Conservation (phyloP, 306 rosid genomes). For the Prunus kanzakura region DNA sequence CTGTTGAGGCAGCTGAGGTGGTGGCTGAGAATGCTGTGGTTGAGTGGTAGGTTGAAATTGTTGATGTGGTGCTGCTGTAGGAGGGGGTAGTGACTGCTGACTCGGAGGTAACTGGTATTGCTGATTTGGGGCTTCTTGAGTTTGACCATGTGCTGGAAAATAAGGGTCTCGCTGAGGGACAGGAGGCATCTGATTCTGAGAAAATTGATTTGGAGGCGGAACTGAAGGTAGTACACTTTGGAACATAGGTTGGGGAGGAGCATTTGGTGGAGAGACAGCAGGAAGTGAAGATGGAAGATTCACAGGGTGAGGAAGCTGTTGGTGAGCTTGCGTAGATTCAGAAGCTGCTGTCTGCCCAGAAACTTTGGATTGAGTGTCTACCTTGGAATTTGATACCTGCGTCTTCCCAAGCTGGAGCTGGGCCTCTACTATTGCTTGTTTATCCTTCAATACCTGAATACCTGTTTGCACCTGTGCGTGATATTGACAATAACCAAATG, state of each 20-base stretch:
- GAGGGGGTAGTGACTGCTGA: slow-evolving; percentile 52
- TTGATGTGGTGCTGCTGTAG: slow-evolving; percentile 48
- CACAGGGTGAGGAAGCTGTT: slow-evolving; percentile 42
- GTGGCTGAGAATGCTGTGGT: slow-evolving; percentile 59
- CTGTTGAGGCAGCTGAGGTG: slow-evolving; percentile 53
- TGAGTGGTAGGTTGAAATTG: slow-evolving; percentile 59
- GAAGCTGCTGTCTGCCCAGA: slow-evolving; percentile 49
- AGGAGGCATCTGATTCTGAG: slow-evolving; percentile 59
- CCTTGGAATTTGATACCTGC: slow-evolving; percentile 39
- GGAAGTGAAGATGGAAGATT: slow-evolving; percentile 53
- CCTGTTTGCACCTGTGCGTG: slow-evolving; percentile 73
- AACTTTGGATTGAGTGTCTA: slow-evolving; percentile 43
- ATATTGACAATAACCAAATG: slow-evolving; percentile 20
- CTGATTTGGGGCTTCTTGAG: slow-evolving; percentile 61
- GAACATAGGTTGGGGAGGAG: slow-evolving; percentile 53
- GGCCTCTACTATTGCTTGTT: slow-evolving; percentile 59
- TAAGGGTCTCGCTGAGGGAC: slow-evolving; percentile 65
- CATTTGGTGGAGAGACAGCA: slow-evolving; percentile 53
- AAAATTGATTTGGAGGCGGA: slow-evolving; percentile 58
- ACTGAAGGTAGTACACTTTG: slow-evolving; percentile 45
- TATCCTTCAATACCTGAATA: slow-evolving; percentile 64
- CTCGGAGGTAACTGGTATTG: slow-evolving; percentile 59
- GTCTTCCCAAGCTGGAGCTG: slow-evolving; percentile 61
- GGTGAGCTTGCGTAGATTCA: slow-evolving; percentile 62
- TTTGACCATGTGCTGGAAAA: slow-evolving; percentile 52